Base-by-base conservation (phyloP, 2,329 filamentous ascomycete genomes). In the Claviceps sorghi region DNA sequence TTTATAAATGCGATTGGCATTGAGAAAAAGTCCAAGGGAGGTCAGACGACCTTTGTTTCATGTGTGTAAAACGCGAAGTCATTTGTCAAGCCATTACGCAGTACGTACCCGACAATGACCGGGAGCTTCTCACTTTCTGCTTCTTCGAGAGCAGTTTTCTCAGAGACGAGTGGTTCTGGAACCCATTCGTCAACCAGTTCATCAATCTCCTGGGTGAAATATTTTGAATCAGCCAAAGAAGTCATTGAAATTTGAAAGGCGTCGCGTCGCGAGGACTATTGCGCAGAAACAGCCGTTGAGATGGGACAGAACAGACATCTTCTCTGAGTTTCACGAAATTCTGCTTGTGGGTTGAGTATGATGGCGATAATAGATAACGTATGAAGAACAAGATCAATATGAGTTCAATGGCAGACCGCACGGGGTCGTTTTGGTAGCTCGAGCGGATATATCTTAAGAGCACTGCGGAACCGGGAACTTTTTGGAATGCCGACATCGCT, bases 121-220 rank as follows among this genome's bases (percentile, higher is more conserved):
- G 91, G 88, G 48, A 88, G 72, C 65, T 83, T 94, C 62, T 97
- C 91, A 54, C 84, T 80, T 65, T 96, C 90, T 44, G 78, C 71
- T 62, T 86, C 82, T 69, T 98, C 91, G 49, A 91, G 77, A 0
- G 80, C 58, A 1, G 84, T 90, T 56, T 83, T 79, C 26, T 81
- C 74, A 5, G 82, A 75, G 29, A 96, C 91, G 44, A 98, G 77
- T 15, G 93, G 90, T 68, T 98, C 93, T 0, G 93, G 94, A 8
- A 82, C 84, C 93, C 93, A 98, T 59, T 98, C 93, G 52, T 95
- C 90, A 44, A 98, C 86, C 54, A 98, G 72, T 64, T 98, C 93
- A 64, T 98, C 93, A 59, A 98, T 94, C 72, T 98, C 93, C 79
- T 74, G 38, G 3, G 19, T 49, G 19, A 19, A 15, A 2, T 11